Conservation (phyloP, 768 basidiomycete species). For the Calocybe cyanea region DNA sequence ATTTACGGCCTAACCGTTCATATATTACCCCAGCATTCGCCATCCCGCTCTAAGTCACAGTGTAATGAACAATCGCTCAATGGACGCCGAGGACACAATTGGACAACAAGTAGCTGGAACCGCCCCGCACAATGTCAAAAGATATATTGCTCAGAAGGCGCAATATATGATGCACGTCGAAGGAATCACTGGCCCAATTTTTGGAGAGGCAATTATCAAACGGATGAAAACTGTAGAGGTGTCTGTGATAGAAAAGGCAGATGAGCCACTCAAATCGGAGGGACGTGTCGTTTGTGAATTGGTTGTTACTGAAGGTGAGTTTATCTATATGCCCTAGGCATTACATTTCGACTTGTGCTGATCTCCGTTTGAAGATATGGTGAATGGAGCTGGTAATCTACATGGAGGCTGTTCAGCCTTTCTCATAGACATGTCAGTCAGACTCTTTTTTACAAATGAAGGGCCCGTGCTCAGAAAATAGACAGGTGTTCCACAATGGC, state of each 20-base stretch:
- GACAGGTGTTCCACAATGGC: slow-evolving; percentile 49
- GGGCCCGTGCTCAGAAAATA: not conserved
- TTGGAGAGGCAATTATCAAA: slow-evolving; percentile 15
- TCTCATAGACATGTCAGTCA: slow-evolving; percentile 46
- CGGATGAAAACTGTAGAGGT: slow-evolving; percentile 33
- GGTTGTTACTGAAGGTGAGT: slow-evolving; percentile 39
- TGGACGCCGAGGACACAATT: slow-evolving; percentile 16
- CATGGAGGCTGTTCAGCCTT: slow-evolving; percentile 57
- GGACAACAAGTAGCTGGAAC: slow-evolving; percentile 23
- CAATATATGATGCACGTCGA: slow-evolving; percentile 12
- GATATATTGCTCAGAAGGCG: slow-evolving; percentile 15
- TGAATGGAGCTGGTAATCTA: slow-evolving; percentile 42
- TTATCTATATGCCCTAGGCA: too few species aligned
- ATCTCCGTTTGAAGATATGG: too few species aligned
- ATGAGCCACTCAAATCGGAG: slow-evolving; percentile 42
- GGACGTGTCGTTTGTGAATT: slow-evolving; percentile 43
- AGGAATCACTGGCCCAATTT: slow-evolving; percentile 13
- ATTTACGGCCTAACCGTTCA: too few species aligned
- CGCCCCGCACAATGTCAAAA: slow-evolving; percentile 28
- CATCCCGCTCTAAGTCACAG: too few species aligned
- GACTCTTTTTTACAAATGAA: not conserved
- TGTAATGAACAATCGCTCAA: too few species aligned
- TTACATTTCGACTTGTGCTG: too few species aligned
- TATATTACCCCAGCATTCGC: too few species aligned
- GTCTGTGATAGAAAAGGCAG: slow-evolving; percentile 37